Percentiles rank a stretch among this genome's conserved stretches.
phyloP scores from a whole-genome alignment of 129 eudicot species.

The Flaveria brownii region DNA sequence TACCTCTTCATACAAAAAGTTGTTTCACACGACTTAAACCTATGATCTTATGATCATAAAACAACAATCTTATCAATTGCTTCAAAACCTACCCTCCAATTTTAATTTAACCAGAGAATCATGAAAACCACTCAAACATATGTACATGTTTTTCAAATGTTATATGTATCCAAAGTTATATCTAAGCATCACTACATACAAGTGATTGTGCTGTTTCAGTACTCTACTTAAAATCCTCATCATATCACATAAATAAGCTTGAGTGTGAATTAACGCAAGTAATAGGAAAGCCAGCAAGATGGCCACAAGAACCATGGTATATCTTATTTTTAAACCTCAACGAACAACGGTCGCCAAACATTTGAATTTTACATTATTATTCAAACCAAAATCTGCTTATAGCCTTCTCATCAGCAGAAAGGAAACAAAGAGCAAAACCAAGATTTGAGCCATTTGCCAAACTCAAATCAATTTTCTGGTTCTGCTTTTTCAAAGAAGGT shows the following conservation, averaged over 20 bases:
- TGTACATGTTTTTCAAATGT: background rate
- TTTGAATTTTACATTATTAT: slow-evolving; percentile 36
- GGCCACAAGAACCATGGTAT: slow-evolving; percentile 19
- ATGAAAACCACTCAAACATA: too few species aligned
- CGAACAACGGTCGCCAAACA: background rate
- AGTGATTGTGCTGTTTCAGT: too few species aligned
- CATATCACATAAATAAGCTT: background rate
- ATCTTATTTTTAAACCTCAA: background rate
- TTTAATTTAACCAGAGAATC: too few species aligned
- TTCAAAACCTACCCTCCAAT: too few species aligned
- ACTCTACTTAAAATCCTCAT: too few species aligned
- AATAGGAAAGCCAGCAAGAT: background rate
- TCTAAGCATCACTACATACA: background rate
- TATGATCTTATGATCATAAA: too few species aligned
- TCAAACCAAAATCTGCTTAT: slow-evolving; percentile 33
- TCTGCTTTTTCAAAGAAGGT: slow-evolving; percentile 45
- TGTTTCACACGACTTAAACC: too few species aligned
- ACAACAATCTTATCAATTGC: too few species aligned
- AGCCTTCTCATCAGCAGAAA: slow-evolving; percentile 40
- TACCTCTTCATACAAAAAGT: too few species aligned
- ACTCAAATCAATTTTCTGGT: slow-evolving; percentile 34
- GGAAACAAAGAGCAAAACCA: slow-evolving; percentile 28
- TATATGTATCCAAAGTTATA: background rate
- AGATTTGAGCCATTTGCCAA: slow-evolving; percentile 17
- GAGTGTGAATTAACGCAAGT: background rate